phyloP scores from a whole-genome alignment of 441 rosid species.

The Viola pubescens region DNA sequence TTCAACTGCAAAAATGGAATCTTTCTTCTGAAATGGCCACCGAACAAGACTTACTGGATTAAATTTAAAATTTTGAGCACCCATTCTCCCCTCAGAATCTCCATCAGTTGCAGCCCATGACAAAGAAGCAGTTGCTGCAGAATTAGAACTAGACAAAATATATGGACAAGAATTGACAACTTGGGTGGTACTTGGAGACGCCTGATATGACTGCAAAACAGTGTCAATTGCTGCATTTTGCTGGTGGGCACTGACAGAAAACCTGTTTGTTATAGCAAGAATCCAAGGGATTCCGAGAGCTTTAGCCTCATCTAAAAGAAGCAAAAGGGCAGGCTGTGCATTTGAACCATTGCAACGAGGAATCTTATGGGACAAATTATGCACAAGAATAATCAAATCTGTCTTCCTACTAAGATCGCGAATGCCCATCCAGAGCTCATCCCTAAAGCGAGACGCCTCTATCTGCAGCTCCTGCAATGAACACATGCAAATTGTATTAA shows the following conservation, averaged over 20 bases:
- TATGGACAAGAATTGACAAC: conserved; percentile 88
- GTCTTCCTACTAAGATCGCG: conserved; percentile 67
- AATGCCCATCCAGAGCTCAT: conserved; percentile 89
- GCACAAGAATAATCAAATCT: conserved; percentile 86
- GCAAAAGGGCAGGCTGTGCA: conserved; percentile 68
- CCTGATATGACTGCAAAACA: conserved; percentile 72
- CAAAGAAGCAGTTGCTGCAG: conserved; percentile 59
- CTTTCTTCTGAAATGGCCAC: conserved; percentile 75
- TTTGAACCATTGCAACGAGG: conserved; percentile 51
- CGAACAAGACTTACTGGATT: conserved; percentile 61
- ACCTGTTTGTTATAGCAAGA: conserved; percentile 88
- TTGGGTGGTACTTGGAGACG: conserved; percentile 51
- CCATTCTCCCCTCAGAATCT: conserved; percentile 39
- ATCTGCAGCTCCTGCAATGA: conserved; percentile 52
- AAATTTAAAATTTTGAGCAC: conserved; percentile 50
- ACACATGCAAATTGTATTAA: background rate
- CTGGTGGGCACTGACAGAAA: conserved; percentile 97
- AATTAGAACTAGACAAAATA: conserved; percentile 40
- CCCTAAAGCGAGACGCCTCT: conserved; percentile 72
- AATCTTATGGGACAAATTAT: conserved; percentile 84
- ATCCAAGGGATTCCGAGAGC: conserved; percentile 97
- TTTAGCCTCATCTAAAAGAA: conserved; percentile 80
- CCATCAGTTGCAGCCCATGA: conserved; percentile 55
- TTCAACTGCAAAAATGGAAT: conserved; percentile 64
- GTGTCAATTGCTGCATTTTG: conserved; percentile 69